These are phyloP conservation scores for Zygoascus sp. DNA, from an alignment of 1,139 yeast species.

Conservation along the genomic window DNA sequence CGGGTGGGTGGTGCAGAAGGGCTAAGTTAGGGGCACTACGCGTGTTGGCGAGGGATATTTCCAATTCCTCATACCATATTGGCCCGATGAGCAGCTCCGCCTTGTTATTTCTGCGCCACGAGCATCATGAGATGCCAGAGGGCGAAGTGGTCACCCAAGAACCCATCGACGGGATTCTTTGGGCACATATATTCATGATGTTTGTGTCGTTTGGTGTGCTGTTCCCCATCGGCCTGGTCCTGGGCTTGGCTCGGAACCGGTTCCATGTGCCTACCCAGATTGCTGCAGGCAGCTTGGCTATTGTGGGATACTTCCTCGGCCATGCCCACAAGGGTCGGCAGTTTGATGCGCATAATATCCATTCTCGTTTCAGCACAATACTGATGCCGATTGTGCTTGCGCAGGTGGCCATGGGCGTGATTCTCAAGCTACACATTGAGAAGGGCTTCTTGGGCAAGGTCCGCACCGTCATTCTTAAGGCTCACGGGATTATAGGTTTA, in stretches of 20 bases:
- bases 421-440: conserved; percentile 34
- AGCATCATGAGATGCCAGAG: conserved; percentile 25
- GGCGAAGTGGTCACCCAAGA: conserved; percentile 25
- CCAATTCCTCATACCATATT: neutral
- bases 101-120: conserved; percentile 20
- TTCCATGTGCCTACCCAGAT: conserved; percentile 40
- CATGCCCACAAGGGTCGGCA: conserved; percentile 38
- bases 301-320: conserved; percentile 39
- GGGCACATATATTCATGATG: conserved; percentile 38
- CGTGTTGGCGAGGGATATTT: neutral
- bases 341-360: conserved; percentile 33
- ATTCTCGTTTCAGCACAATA: conserved; percentile 33
- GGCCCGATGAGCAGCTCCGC: neutral
- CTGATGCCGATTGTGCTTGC: conserved; percentile 26
- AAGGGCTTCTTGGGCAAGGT: conserved; percentile 35
- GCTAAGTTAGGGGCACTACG: too few species aligned
- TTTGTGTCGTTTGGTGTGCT: conserved; percentile 39
- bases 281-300: conserved; percentile 34
- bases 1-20: neutral
- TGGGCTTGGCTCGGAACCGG: conserved; percentile 37
- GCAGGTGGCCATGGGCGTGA: conserved; percentile 35
- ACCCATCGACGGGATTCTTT: conserved; percentile 28
- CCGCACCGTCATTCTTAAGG: conserved; percentile 29
- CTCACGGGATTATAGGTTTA: conserved; percentile 37
- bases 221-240: conserved; percentile 40